Base-by-base conservation (phyloP, 306 rosid species). In the Castanea crenata region DNA sequence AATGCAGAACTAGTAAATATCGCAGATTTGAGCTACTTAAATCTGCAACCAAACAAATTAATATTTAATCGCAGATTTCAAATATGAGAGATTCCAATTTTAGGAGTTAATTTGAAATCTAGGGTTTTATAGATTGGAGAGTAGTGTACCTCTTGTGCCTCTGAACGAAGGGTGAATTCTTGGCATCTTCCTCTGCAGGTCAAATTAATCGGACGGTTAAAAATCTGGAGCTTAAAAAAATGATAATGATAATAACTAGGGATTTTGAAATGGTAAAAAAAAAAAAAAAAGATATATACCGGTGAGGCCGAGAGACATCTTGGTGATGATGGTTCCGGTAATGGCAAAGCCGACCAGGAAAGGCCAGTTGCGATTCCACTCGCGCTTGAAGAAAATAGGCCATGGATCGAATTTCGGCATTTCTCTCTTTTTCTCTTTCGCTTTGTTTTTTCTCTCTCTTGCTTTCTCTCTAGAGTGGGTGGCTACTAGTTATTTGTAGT, bases 331-430 rank as follows among this genome's bases (percentile, higher is more conserved):
- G 41, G 92, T 0, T 49, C 98, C 98, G 16, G 92, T 93, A 34
- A 90, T 18, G 49, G 97, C 97, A 81, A 95, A 95, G 3, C 99
- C 98, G 3, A 88, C 96, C 7, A 95, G 81, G 79, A 95, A 95
- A 3, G 99, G 98, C 98, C 97, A 93, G 76, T 82, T 95, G 31
- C 96, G 86, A 19, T 82, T 89, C 96, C 94, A 91, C 79, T 93
- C 97, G 6, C 97, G 88, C 93, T 80, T 90, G 94, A 93, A 93
- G 92, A 93, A 93, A 59, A 95, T 77, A 3, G 96, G 92, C 99
- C 98, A 95, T 4, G 97, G 97, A 87, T 95, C 98, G 87, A 95
- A 90, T 73, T 83, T 80, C 86, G 81, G 61, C 94, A 91, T 89
- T 74, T 80, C 74, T 71, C 75, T 65, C 27, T 31, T 27, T n/a